Conservation (phyloP, 176 grass and related monocot genomes). For the Avena insularis region DNA sequence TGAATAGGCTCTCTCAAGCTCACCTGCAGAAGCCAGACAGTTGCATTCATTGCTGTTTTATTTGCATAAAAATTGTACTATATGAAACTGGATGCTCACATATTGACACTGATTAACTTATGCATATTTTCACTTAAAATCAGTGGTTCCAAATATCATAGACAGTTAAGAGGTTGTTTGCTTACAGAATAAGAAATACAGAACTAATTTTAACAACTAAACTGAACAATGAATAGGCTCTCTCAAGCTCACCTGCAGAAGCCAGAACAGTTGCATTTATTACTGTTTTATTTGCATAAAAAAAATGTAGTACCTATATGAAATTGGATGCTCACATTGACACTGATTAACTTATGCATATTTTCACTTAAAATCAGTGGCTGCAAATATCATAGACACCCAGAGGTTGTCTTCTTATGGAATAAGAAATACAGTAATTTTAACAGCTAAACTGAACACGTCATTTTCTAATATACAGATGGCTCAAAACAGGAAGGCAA, state of each 20-base stretch:
- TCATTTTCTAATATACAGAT: constrained; percentile 23
- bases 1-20: constrained; percentile 93
- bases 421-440: neutral
- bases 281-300: constrained; percentile 5
- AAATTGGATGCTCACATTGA: neutral
- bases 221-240: constrained; percentile 61
- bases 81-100: constrained; percentile 1
- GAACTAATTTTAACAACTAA: constrained; percentile 51
- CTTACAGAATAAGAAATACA: neutral
- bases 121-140: neutral
- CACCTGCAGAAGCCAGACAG: constrained; percentile 63
- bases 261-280: constrained; percentile 25
- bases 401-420: neutral
- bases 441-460: neutral
- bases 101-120: neutral
- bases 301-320: neutral
- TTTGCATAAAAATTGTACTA: constrained; percentile 18
- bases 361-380: neutral
- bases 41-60: constrained; percentile 22
- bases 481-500: neutral
- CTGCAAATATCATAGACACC: neutral
- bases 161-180: too few relatives aligned
- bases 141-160: neutral
- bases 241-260: constrained; percentile 92
- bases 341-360: neutral